These are phyloP conservation scores for Claviceps capensis DNA, from an alignment of 2,329 filamentous ascomycete genomes.

Conservation along the genomic window DNA sequence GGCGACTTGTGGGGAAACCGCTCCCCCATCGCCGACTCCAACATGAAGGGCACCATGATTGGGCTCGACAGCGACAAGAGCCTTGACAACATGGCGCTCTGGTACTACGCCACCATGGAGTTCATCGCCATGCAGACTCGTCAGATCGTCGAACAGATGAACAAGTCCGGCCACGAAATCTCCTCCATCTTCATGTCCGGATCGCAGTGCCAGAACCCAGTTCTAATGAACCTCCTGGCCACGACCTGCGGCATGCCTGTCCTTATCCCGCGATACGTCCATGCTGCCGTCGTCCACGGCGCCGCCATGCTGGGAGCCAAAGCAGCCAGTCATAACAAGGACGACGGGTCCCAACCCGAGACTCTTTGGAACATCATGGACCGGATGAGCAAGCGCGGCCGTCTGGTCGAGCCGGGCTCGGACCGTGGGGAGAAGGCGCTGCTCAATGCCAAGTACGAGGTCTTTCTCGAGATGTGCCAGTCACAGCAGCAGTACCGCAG, in stretches of 20 bases:
- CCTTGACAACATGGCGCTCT: conserved; percentile 72
- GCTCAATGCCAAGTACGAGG: conserved; percentile 77
- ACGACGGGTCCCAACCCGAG: conserved; percentile 58
- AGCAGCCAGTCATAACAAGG: conserved; percentile 69
- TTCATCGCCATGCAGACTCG: conserved; percentile 95
- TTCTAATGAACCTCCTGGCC: conserved; percentile 83
- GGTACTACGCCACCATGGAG: conserved; percentile 95
- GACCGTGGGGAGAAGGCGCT: conserved; percentile 65
- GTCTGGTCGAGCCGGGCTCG: conserved; percentile 61
- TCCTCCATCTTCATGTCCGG: conserved; percentile 97
- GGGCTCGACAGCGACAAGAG: conserved; percentile 79
- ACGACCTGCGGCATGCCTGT: conserved; percentile 88
- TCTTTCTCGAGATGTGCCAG: conserved; percentile 88
- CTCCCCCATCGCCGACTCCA: conserved; percentile 80
- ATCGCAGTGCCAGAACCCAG: conserved; percentile 88
- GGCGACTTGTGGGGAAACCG: conserved; percentile 95
- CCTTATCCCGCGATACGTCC: conserved; percentile 82
- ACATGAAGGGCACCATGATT: conserved; percentile 83
- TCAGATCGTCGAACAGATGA: conserved; percentile 93
- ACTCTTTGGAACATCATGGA: conserved; percentile 95
- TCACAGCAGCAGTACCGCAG: conserved; percentile 72
- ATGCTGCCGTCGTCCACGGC: conserved; percentile 93
- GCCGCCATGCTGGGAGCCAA: conserved; percentile 97
- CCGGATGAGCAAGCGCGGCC: conserved; percentile 87
- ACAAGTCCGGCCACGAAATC: conserved; percentile 74